Evolutionary conservation across 768 basidiomycete genomes (phyloP), one percentile per base, ranked within the genome.

Genomic region (Tephrocybe sp.): DNA sequence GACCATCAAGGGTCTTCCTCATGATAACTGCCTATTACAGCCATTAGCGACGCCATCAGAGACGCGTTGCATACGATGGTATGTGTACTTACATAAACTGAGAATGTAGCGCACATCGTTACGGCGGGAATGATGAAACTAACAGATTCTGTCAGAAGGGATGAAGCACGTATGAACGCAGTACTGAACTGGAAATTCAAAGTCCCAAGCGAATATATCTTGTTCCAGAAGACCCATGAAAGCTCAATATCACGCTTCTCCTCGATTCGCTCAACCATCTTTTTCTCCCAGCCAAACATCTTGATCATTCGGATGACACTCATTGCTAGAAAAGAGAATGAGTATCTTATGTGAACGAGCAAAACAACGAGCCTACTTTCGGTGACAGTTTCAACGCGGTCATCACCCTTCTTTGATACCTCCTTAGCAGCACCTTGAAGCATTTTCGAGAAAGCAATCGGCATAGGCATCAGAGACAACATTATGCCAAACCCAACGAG

Each of bases 261-360:
- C n/a, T 72, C 63, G 33, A 91, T 70, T 34, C 71, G 69, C 8
- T 72, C 59, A 18, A 74, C 68, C 58, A 84, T 75, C 31, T 76
- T 73, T 49, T 75, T 72, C 71, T 83, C 75, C 76, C 86, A 77
- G 8, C 74, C 86, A 57, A 88, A 86, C 46, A 87, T 68, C 65
- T 88, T 87, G 59, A 86, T 69, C 79, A 86, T 84, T 10, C 83
- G 73, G 7, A 84, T 64, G 19, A 80, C 75, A 48, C 72, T 76
- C 56, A 82, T 68, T 2, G 72, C 82, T 82, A 42, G 1, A 3
- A 16, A 27, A 64, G 13, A 66, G 69, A 23, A 36, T 47, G 37
- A 49, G 8, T 12, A 38, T 23, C 23, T 31, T 44, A 25, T 3
- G 36, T 36, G 29, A 23, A 45, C 34, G 30, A 12, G 45, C 18